phyloP scores from a whole-genome alignment of 495 filamentous ascomycete genomes.

The Tuber indicum region DNA sequence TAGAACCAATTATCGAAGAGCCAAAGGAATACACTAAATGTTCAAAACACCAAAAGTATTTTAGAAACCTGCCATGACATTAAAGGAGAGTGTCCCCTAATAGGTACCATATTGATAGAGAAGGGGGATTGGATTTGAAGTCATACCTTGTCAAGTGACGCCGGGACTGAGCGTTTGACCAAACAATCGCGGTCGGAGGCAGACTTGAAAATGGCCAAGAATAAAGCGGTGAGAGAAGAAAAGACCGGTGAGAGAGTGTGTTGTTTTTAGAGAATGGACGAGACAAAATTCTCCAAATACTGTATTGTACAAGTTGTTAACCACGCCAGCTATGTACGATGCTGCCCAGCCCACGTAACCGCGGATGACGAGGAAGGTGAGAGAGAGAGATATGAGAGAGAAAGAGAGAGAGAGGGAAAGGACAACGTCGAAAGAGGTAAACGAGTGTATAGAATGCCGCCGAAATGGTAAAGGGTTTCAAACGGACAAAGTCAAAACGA shows the following conservation, averaged over 20 bases:
- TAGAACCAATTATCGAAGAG: not conserved
- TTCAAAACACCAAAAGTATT: not conserved
- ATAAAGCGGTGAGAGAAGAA: not conserved
- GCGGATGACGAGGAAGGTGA: constrained; percentile 30
- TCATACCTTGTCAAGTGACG: not conserved
- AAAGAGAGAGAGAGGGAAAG: constrained; percentile 15
- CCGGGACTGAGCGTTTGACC: not conserved
- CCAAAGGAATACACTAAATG: not conserved
- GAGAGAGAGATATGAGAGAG: constrained; percentile 26
- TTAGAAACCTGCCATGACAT: not conserved
- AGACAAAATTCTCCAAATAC: constrained; percentile 18
- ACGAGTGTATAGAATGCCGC: constrained; percentile 37
- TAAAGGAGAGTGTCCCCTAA: not conserved
- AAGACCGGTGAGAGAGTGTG: not conserved
- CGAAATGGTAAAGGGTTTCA: constrained; percentile 29
- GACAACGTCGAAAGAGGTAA: constrained; percentile 15
- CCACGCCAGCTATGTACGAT: constrained; percentile 29
- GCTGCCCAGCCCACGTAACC: constrained; percentile 29
- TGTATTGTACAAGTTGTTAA: constrained; percentile 14
- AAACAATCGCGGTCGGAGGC: not conserved
- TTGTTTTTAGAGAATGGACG: constrained; percentile 2
- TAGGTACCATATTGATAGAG: not conserved
- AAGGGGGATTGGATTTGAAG: not conserved
- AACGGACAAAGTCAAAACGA: constrained; percentile 32
- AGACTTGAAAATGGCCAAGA: not conserved